Percentiles rank a stretch among this genome's conserved stretches.
phyloP scores from a whole-genome alignment of 352 stramenopile genomes.

The Globisporangium rhizosaccharum region DNA sequence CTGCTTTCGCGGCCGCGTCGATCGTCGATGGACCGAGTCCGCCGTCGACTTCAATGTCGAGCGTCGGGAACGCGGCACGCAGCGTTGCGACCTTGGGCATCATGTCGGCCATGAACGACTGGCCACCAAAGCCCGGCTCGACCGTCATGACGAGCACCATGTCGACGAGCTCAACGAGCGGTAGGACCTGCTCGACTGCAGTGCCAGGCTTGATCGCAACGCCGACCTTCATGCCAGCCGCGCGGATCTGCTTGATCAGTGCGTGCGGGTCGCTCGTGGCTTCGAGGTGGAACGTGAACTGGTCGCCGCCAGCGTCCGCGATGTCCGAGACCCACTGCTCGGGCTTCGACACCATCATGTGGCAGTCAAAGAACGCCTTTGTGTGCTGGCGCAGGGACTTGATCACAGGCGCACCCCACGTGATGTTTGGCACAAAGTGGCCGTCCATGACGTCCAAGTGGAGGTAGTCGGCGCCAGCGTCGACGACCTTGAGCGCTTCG shows the following conservation, averaged over 20 bases:
- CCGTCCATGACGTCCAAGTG: slow-evolving; percentile 99
- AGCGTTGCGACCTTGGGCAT: slow-evolving; percentile 92
- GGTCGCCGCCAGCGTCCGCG: slow-evolving; percentile 90
- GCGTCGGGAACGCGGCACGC: slow-evolving; percentile 85
- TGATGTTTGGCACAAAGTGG: slow-evolving; percentile 98
- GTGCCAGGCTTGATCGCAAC: slow-evolving; percentile 95
- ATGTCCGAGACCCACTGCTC: slow-evolving; percentile 96
- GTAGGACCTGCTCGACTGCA: slow-evolving; percentile 79
- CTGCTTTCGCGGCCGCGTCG: slow-evolving; percentile 89
- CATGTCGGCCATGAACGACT: slow-evolving; percentile 96
- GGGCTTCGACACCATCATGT: slow-evolving; percentile 97
- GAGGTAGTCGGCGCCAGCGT: slow-evolving; percentile 91
- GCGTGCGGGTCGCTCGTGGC: slow-evolving; percentile 59
- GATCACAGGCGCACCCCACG: slow-evolving; percentile 95
- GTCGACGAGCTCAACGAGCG: slow-evolving; percentile 87
- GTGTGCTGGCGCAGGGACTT: slow-evolving; percentile 88
- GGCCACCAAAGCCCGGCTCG: slow-evolving; percentile 95
- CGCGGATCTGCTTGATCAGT: slow-evolving; percentile 83
- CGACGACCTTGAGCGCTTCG: slow-evolving; percentile 88
- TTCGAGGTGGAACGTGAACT: slow-evolving; percentile 97
- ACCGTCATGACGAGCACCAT: slow-evolving; percentile 98
- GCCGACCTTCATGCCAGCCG: slow-evolving; percentile 92
- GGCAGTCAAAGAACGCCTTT: slow-evolving; percentile 93
- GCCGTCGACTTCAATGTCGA: slow-evolving; percentile 98
- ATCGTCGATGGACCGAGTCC: slow-evolving; percentile 93